Percentiles rank a stretch among this genome's conserved stretches.
Evolutionary conservation across 139 green algal species (phyloP).

Genomic region (Closterium sp.): DNA sequence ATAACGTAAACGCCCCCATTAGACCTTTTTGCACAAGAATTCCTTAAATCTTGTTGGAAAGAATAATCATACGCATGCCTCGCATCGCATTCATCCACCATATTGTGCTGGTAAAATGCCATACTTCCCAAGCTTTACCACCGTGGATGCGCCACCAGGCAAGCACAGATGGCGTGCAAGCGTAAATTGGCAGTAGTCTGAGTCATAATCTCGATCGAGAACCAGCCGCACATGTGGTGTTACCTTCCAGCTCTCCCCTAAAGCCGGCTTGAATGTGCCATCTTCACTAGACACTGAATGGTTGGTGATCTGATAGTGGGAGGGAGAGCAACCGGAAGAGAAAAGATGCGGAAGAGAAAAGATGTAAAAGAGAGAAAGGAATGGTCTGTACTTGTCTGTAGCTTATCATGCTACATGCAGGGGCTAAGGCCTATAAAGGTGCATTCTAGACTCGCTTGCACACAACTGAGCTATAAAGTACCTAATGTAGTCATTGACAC

Average conservation of each 20-base stretch:
- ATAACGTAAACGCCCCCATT: too few relatives aligned
- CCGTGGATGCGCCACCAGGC: not conserved
- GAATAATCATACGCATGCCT: not conserved
- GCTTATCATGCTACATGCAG: not conserved
- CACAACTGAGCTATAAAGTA: not conserved
- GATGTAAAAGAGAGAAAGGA: too few relatives aligned
- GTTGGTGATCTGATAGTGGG: constrained; percentile 17
- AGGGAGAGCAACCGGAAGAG: not conserved
- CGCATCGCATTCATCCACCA: not conserved
- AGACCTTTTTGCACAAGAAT: not conserved
- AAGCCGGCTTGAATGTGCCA: constrained; percentile 10
- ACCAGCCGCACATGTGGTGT: constrained; percentile 1
- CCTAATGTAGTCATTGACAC: not conserved
- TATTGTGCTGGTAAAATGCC: not conserved
- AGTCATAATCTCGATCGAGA: constrained; percentile 7
- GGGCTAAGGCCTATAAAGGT: too few relatives aligned
- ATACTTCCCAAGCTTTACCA: not conserved
- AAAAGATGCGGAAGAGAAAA: not conserved
- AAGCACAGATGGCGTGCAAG: not conserved
- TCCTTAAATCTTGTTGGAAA: not conserved
- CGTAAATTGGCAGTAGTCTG: not conserved
- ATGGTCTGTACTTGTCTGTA: not conserved
- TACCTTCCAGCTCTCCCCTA: constrained; percentile 39
- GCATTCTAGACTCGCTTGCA: not conserved
- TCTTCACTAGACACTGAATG: constrained; percentile 30